A percentile compares a stretch with the other conserved stretches of the same genome.
These are phyloP conservation scores for Umbelopsis sp. DNA, from an alignment of 192 early-diverging fungal species.

Conservation along the genomic window DNA sequence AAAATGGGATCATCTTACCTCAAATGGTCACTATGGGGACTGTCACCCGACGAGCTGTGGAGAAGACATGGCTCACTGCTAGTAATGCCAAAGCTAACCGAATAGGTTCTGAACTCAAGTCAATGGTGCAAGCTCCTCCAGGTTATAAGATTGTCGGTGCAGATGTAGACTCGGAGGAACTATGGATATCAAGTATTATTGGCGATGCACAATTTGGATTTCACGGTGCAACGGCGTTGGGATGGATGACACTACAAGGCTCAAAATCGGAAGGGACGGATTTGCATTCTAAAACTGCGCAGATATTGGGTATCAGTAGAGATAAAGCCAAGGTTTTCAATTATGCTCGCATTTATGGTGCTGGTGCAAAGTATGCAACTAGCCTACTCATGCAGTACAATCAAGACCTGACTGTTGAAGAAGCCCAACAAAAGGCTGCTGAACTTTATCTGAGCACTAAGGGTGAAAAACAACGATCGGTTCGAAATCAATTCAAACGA, in stretches of 20 bases:
- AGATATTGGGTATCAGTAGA: constrained; percentile 83
- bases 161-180: constrained; percentile 95
- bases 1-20: constrained; percentile 83
- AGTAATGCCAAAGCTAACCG: constrained; percentile 88
- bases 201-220: constrained; percentile 93
- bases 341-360: constrained; percentile 95
- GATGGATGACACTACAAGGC: constrained; percentile 98
- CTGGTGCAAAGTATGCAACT: constrained; percentile 81
- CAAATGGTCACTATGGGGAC: constrained; percentile 94
- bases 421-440: constrained; percentile 66
- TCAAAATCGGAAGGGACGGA: constrained; percentile 88
- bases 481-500: constrained; percentile 25
- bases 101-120: constrained; percentile 93
- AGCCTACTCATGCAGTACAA: constrained; percentile 80
- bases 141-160: constrained; percentile 92
- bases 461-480: constrained; percentile 57
- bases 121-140: constrained; percentile 78
- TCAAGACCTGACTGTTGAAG: constrained; percentile 63
- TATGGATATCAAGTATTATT: constrained; percentile 94
- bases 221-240: constrained; percentile 91
- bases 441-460: constrained; percentile 84
- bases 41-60: constrained; percentile 90
- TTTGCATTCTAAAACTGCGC: constrained; percentile 90
- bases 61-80: constrained; percentile 95
- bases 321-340: constrained; percentile 95